Base-by-base conservation (phyloP, 23 red algal species). In the Cyanidiococcus yangmingshanensis region DNA sequence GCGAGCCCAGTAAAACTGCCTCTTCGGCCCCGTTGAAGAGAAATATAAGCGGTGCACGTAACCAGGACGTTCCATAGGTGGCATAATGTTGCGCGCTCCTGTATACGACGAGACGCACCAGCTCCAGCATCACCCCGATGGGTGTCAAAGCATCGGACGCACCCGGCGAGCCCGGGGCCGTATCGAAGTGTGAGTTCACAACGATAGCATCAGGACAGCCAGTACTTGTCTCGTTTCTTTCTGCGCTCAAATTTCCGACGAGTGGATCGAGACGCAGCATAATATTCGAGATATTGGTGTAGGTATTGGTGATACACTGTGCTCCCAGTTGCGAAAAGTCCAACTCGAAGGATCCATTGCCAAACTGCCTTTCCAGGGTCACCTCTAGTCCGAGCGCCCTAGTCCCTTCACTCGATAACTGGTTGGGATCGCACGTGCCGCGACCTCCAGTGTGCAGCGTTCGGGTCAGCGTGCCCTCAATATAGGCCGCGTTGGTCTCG, bases 21-120 rank as follows among this genome's bases (percentile, higher is more conserved):
- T 97, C 93, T 75, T 97, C 93, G 12, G 85, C 93, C 30, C 93
- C 93, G 75, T 97, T 97, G 76, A 97, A 82, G 1, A 97, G 57
- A 38, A 97, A 89, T 1, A 97, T 39, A 2, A 81, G 59, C 1
- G 78, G 78, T 1, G 58, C 37, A 16, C 41, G 78, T 31, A 81
- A 32, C 59, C 38, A 68, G 0, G 63, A 7, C 7, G 63, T 71
- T 12, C 63, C 63, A 29, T 71, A 29, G 12, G 45, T 21, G 12
- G 21, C 45, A 54, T 54, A 54, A 54, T 54, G 21, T 21, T 54
- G 45, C 45, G 12, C 21, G 27, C 32, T 25, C 63, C 16, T 71
- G 32, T 71, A 35, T 2, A 71, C 54, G 17, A 89, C 71, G 25
- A 85, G 85, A 21, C 84, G 85, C 50, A 37, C 24, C 37, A 85